phyloP scores from a whole-genome alignment of 768 basidiomycete species.

The Hygrocybe coccinea region DNA sequence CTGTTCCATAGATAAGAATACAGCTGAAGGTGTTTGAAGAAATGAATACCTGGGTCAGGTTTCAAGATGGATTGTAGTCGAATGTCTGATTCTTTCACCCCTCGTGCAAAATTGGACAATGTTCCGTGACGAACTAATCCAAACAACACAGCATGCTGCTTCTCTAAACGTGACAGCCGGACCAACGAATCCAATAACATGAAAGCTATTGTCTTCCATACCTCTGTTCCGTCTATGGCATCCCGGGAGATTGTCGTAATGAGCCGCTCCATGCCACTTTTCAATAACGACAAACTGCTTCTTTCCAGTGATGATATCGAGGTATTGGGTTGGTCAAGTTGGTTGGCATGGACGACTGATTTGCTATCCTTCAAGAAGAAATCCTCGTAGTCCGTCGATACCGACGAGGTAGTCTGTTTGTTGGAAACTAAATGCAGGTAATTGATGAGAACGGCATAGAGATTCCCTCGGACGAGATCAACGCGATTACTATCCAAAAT shows the following conservation, averaged over 20 bases:
- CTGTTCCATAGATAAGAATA: slow-evolving; percentile 36
- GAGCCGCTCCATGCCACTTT: slow-evolving; percentile 64
- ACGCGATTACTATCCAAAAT: slow-evolving; percentile 71
- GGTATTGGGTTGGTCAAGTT: slow-evolving; percentile 11
- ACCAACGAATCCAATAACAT: slow-evolving; percentile 81
- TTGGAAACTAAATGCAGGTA: slow-evolving; percentile 71
- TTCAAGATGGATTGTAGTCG: slow-evolving; percentile 72
- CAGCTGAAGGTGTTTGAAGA: background rate
- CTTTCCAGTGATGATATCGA: slow-evolving; percentile 45
- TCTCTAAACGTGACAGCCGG: slow-evolving; percentile 64
- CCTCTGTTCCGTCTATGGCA: slow-evolving; percentile 90
- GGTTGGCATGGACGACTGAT: slow-evolving; percentile 27
- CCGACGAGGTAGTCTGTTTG: slow-evolving; percentile 20
- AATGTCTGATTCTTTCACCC: slow-evolving; percentile 77
- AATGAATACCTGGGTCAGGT: slow-evolving; percentile 74
- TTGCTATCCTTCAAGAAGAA: slow-evolving; percentile 36
- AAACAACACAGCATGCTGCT: slow-evolving; percentile 56
- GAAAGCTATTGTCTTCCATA: slow-evolving; percentile 96
- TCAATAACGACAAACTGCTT: slow-evolving; percentile 64
- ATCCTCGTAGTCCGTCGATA: slow-evolving; percentile 43
- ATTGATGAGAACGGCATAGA: slow-evolving; percentile 90
- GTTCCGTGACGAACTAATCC: slow-evolving; percentile 70
- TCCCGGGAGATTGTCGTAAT: slow-evolving; percentile 76
- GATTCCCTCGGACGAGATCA: slow-evolving; percentile 86
- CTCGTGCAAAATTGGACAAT: slow-evolving; percentile 73